These are phyloP conservation scores for Candida sphagnicola DNA, from an alignment of 805 yeast genomes.

Conservation along the genomic window DNA sequence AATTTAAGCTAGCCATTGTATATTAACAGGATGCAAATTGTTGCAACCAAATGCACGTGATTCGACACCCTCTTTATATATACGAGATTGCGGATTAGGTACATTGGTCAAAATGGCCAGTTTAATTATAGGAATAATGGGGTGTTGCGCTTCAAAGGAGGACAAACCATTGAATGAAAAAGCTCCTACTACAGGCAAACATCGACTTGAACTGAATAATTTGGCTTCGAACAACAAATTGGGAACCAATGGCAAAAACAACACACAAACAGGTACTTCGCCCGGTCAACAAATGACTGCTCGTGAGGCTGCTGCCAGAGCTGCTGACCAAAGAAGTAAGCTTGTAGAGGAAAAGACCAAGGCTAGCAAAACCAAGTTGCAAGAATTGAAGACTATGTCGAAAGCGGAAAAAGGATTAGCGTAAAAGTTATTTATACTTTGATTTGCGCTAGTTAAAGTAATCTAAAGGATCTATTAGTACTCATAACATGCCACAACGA, in stretches of 20 bases:
- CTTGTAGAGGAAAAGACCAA: constrained; percentile 23
- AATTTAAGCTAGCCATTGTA: no score
- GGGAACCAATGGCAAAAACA: background rate
- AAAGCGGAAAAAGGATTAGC: constrained; percentile 29
- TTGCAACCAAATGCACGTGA: no score
- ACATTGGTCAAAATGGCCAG: constrained; percentile 1
- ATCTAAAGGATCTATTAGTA: no score
- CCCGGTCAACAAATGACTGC: constrained; percentile 8
- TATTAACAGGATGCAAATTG: no score
- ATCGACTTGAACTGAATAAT: background rate
- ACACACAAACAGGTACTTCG: background rate
- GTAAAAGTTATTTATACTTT: no score
- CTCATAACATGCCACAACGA: no score
- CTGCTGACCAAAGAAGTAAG: constrained; percentile 34
- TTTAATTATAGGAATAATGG: constrained; percentile 13
- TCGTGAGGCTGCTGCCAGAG: constrained; percentile 34
- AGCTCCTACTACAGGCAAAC: background rate
- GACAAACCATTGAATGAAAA: constrained; percentile 1
- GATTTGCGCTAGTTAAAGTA: no score
- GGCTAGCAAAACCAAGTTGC: constrained; percentile 26
- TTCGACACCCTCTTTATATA: no score
- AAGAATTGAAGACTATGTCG: constrained; percentile 26
- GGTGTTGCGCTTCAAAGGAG: constrained; percentile 21
- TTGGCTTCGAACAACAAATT: background rate
- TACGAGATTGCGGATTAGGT: no score